Percentiles rank a stretch among this genome's conserved stretches.
Conservation (phyloP, 352 stramenopile species). For the Phytophthora cryptogea region DNA sequence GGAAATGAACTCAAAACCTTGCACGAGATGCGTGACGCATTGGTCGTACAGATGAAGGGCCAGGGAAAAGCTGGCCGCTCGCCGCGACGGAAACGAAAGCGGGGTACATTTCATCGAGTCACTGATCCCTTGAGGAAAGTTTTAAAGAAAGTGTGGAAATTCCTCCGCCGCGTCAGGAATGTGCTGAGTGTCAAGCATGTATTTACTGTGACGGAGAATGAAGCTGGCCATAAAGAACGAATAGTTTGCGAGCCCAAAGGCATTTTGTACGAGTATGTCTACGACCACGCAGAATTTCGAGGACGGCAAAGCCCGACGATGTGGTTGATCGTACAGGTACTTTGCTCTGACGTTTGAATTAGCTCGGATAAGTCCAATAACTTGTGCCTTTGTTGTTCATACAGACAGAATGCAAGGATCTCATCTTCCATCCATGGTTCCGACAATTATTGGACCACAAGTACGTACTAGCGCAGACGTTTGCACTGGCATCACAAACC, state of each 20-base stretch:
- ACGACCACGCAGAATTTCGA: conserved; percentile 74
- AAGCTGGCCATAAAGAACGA: conserved; percentile 45
- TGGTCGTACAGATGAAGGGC: conserved; percentile 66
- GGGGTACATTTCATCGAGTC: conserved; percentile 19
- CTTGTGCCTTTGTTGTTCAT: not conserved
- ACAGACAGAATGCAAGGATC: conserved; percentile 79
- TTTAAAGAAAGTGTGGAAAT: conserved; percentile 59
- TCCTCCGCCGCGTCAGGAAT: conserved; percentile 42
- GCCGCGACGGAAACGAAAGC: conserved; percentile 32
- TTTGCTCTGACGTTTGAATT: not conserved
- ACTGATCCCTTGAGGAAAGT: conserved; percentile 41
- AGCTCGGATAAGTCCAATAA: not conserved
- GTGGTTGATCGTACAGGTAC: conserved; percentile 64
- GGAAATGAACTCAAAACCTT: conserved; percentile 47
- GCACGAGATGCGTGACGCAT: conserved; percentile 47
- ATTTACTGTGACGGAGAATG: conserved; percentile 47
- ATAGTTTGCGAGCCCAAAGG: conserved; percentile 83
- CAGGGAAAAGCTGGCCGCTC: conserved; percentile 27
- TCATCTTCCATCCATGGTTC: conserved; percentile 81
- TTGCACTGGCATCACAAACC: not conserved
- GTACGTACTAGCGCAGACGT: conserved; percentile 37
- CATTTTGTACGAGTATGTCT: conserved; percentile 85
- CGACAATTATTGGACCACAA: conserved; percentile 80
- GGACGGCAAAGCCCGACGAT: conserved; percentile 64
- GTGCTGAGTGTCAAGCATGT: conserved; percentile 73